Base-by-base conservation (phyloP, 495 filamentous ascomycete species). In the Penicillium arizonense region DNA sequence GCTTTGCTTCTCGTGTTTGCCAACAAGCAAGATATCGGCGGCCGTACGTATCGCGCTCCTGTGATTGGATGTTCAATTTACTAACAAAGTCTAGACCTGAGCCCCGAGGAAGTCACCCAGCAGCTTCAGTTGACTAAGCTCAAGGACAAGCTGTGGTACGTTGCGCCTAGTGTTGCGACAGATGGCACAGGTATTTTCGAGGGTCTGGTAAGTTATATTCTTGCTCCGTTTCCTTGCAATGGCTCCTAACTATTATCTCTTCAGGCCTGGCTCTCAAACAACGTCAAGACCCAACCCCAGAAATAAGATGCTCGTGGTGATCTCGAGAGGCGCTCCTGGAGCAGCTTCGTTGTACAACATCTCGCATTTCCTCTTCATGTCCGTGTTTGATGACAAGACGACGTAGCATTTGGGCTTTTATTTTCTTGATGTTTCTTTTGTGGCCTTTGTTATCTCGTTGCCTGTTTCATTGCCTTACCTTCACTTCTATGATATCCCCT, bases 121-220 rank as follows among this genome's bases (percentile, higher is more conserved):
- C 81, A 81, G 46, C 85, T 98, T 33, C 82, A 95, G 68, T 82
- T 98, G 45, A 84, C 82, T 56, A 85, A 88, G 67, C 79, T 97
- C 44, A 95, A 89, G 67, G 88, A 96, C 62, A 92, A 91, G 77
- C 82, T 90, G 62, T 98, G 92, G 92, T 94, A 90, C 72, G 95
- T 97, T 43, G 89, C 92, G 64, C 95, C 95, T 33, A 96, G 91
- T 74, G 91, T 93, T 61, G 94, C 94, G 40, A 96, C 90, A 33
- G 90, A 89, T 21, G 93, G 92, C 28, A 94, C 94, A 58, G 95
- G 94, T 61, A 84, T 98, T 54, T 88, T 95, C 57, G 92, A 97
- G 75, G 94, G 95, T 38, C 76, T 98, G 67, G 87, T 89, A 78
- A 73, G 82, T 79, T 38, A 44, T 18, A 18, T 32, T 21, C 21